These are phyloP conservation scores for Saccharomycopsis hybrid DNA, from an alignment of 1,139 yeast genomes.

Conservation along the genomic window DNA sequence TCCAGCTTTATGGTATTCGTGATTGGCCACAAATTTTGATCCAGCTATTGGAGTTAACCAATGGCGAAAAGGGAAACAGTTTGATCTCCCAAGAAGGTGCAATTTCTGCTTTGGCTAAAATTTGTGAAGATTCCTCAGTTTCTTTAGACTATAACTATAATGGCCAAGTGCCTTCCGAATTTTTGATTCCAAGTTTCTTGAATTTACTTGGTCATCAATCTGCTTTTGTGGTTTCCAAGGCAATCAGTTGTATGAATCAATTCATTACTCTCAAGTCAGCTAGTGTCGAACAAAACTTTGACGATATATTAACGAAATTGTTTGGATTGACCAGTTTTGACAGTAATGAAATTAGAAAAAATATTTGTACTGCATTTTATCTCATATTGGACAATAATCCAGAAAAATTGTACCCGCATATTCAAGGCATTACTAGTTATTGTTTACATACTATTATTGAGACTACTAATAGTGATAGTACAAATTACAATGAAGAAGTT, in stretches of 20 bases:
- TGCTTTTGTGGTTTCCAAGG: slow-evolving; percentile 51
- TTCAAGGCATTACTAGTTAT: slow-evolving; percentile 79
- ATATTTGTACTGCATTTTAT: slow-evolving; percentile 77
- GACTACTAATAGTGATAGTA: slow-evolving; percentile 2
- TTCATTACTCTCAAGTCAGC: slow-evolving; percentile 66
- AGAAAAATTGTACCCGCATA: slow-evolving; percentile 71
- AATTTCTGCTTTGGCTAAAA: slow-evolving; percentile 73
- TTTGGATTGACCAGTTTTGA: slow-evolving; percentile 60
- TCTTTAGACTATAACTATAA: slow-evolving; percentile 54
- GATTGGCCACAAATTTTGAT: slow-evolving; percentile 74
- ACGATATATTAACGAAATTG: slow-evolving; percentile 54
- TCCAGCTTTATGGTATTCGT: slow-evolving; percentile 61
- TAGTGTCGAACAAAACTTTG: slow-evolving; percentile 57
- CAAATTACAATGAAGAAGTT: slow-evolving; percentile 53
- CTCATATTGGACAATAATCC: slow-evolving; percentile 70
- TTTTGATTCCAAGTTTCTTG: slow-evolving; percentile 60
- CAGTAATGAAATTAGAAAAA: slow-evolving; percentile 56
- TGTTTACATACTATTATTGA: slow-evolving; percentile 71
- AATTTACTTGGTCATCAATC: slow-evolving; percentile 38
- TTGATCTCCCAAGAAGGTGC: slow-evolving; percentile 59
- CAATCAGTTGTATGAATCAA: slow-evolving; percentile 71
- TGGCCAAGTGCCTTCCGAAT: slow-evolving; percentile 64
- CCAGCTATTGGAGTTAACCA: slow-evolving; percentile 55
- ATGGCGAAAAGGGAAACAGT: slow-evolving; percentile 33
- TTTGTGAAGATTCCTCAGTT: slow-evolving; percentile 75